phyloP scores from a whole-genome alignment of 2,329 filamentous ascomycete genomes.

The Tothia fuscella region DNA sequence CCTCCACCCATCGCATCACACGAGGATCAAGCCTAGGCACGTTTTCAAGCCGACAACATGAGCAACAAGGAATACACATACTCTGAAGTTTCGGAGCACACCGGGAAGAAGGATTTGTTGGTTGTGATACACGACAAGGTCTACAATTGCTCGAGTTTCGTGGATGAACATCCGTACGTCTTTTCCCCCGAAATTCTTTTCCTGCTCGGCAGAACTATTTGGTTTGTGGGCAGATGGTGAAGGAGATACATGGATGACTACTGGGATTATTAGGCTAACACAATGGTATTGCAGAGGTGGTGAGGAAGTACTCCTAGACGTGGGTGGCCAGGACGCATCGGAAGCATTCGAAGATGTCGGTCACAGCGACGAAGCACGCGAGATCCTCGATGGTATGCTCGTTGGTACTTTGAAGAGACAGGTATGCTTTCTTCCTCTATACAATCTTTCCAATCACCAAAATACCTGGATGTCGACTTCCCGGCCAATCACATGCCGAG shows the following conservation, averaged over 20 bases:
- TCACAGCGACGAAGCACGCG: constrained; percentile 95
- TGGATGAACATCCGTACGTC: constrained; percentile 89
- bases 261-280: too few relatives aligned
- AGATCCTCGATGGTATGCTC: constrained; percentile 69
- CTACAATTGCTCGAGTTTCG: constrained; percentile 78
- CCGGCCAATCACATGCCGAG: background rate
- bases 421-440: constrained; percentile 40
- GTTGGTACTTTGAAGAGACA: constrained; percentile 69
- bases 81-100: constrained; percentile 73
- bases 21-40: too few relatives aligned
- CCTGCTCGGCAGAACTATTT: background rate
- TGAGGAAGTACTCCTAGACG: constrained; percentile 95
- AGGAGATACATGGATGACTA: background rate
- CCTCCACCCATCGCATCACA: too few relatives aligned
- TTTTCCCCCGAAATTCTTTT: constrained; percentile 10
- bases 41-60: constrained; percentile 5
- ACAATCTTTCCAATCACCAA: background rate
- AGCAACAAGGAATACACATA: constrained; percentile 50
- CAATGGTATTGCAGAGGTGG: constrained; percentile 55
- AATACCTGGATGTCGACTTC: background rate
- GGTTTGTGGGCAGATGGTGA: background rate
- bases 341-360: constrained; percentile 99
- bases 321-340: constrained; percentile 88
- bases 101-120: constrained; percentile 87
- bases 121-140: constrained; percentile 93